A percentile compares a stretch with the other conserved stretches of the same genome.
phyloP scores from a whole-genome alignment of 2,329 filamentous ascomycete genomes.

The Fusarium avenaceum region DNA sequence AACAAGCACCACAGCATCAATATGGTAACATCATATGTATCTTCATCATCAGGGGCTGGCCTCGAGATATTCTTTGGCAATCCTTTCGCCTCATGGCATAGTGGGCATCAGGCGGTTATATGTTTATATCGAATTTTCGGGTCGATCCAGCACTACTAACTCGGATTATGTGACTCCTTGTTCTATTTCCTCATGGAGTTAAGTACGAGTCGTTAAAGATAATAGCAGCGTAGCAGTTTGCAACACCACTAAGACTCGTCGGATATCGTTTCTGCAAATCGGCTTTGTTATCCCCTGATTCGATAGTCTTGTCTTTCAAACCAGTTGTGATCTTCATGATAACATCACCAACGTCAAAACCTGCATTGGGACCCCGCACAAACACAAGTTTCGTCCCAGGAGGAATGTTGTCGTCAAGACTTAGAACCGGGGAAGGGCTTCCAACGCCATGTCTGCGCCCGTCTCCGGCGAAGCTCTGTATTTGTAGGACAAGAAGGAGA shows the following conservation, averaged over 20 bases:
- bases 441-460: slow-evolving; percentile 20
- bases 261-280: slow-evolving; percentile 9
- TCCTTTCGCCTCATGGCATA: background rate
- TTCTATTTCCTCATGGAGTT: background rate
- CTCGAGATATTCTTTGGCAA: too few species aligned
- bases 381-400: too few species aligned
- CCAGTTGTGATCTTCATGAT: too few species aligned
- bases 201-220: slow-evolving; percentile 14
- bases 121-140: too few species aligned
- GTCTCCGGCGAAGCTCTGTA: slow-evolving; percentile 16
- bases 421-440: slow-evolving; percentile 4
- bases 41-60: too few species aligned
- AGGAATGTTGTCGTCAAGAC: slow-evolving; percentile 1
- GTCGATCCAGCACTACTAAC: too few species aligned
- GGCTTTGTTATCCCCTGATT: background rate
- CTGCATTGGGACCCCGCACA: too few species aligned
- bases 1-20: too few species aligned
- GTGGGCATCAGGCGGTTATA: background rate
- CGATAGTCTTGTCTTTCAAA: background rate
- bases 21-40: too few species aligned
- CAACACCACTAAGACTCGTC: slow-evolving; percentile 3
- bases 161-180: slow-evolving; percentile 9
- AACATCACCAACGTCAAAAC: too few species aligned
- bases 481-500: slow-evolving; percentile 14
- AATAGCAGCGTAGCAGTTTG: slow-evolving; percentile 9